Percentiles rank a stretch among this genome's conserved stretches.
These are phyloP conservation scores for Smallanthus sonchifolius DNA, from an alignment of 129 eudicot species.

Conservation along the genomic window DNA sequence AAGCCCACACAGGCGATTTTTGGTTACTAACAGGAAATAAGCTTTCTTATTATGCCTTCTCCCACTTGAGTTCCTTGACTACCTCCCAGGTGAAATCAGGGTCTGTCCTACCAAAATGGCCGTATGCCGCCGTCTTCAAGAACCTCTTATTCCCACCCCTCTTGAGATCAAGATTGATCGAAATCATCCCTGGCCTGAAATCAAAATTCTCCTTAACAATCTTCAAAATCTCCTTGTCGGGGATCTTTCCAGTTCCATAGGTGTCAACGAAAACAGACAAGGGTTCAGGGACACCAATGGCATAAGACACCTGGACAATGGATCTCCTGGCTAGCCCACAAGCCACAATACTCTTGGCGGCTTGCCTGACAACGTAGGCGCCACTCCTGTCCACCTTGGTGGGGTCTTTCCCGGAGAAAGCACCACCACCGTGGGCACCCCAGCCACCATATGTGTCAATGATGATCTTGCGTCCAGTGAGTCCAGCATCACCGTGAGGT, in stretches of 20 bases:
- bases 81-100: too few relatives aligned
- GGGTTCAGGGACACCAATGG: constrained; percentile 64
- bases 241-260: constrained; percentile 60
- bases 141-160: too few relatives aligned
- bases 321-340: constrained; percentile 54
- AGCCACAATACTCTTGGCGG: constrained; percentile 64
- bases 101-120: too few relatives aligned
- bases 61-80: too few relatives aligned
- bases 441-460: constrained; percentile 62
- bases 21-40: too few relatives aligned
- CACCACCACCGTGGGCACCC: constrained; percentile 74
- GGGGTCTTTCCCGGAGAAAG: too few relatives aligned
- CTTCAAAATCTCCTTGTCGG: constrained; percentile 49
- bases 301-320: constrained; percentile 64
- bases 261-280: constrained; percentile 61
- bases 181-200: constrained; percentile 69
- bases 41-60: too few relatives aligned
- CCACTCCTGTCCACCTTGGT: too few relatives aligned
- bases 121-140: too few relatives aligned
- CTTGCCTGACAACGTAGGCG: constrained; percentile 69
- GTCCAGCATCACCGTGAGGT: constrained; percentile 67
- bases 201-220: constrained; percentile 64
- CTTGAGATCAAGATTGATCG: too few relatives aligned
- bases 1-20: too few relatives aligned
- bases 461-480: constrained; percentile 64